A percentile compares a stretch with the other conserved stretches of the same genome.
phyloP scores from a whole-genome alignment of 1,284 basidiomycete genomes.

The Rhodotorula sp. region DNA sequence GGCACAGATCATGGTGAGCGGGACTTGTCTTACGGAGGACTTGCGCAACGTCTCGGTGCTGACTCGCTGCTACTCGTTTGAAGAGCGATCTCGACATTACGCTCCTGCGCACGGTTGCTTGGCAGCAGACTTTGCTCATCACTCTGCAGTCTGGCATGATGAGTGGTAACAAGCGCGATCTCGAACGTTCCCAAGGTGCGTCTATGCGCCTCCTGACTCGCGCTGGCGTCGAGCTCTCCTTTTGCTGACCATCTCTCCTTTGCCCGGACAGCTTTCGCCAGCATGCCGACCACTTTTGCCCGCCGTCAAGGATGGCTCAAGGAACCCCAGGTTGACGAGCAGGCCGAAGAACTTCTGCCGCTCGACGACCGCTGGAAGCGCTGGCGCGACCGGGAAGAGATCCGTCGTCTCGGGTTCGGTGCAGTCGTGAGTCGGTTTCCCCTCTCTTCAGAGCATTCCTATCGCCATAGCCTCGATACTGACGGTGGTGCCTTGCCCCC shows the following conservation, averaged over 20 bases:
- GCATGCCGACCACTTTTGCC: slow-evolving; percentile 36
- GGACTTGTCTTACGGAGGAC: background rate
- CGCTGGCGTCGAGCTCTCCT: background rate
- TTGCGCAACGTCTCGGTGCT: too few species aligned
- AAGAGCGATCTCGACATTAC: slow-evolving; percentile 36
- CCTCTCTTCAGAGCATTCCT: too few species aligned
- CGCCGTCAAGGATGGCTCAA: slow-evolving; percentile 39
- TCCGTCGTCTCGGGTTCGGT: slow-evolving; percentile 34
- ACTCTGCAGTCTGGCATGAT: slow-evolving; percentile 34
- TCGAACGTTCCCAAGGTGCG: slow-evolving; percentile 36
- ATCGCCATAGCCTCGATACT: background rate
- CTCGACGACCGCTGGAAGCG: slow-evolving; percentile 40
- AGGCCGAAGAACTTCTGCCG: slow-evolving; percentile 21
- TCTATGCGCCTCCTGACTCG: background rate
- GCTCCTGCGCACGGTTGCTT: slow-evolving; percentile 35
- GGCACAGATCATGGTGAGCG: slow-evolving; percentile 32
- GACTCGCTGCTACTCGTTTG: background rate
- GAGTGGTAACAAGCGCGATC: slow-evolving; percentile 39
- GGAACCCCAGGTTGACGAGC: slow-evolving; percentile 23
- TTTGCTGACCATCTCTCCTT: too few species aligned
- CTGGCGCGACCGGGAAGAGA: slow-evolving; percentile 39
- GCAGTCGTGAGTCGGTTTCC: slow-evolving; percentile 22
- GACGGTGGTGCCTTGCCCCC: background rate
- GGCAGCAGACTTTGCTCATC: slow-evolving; percentile 35
- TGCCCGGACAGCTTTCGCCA: slow-evolving; percentile 13